Base-by-base conservation (phyloP, 805 yeast species). In the Ogataea ramenticola region DNA sequence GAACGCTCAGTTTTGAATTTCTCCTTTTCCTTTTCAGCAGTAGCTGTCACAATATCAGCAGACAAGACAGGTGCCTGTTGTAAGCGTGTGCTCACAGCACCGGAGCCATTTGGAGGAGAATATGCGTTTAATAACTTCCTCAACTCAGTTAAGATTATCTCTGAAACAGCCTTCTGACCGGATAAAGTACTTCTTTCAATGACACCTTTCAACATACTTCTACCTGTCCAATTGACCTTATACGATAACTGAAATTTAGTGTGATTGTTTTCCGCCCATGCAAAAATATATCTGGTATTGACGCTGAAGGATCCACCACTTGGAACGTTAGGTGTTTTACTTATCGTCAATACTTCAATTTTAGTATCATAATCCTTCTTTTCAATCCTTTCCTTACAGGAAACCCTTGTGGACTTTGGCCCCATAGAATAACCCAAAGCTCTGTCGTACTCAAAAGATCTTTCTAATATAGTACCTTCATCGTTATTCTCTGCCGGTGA, bases 291-390 rank as follows among this genome's bases (percentile, higher is more conserved):
- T 47, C 85, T 71, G 0, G 96, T 86, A 49, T 79, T 72, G 1
- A 89, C 89, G 29, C 75, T 70, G 60, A 93, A 93, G 1, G 86
- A 74, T 36, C 74, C 74, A 4, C 99, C 99, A 54, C 90, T 84
- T 0, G 99, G 99, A 15, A 93, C 98, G 57, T 88, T 93, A 0
- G 99, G 99, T 0, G 99, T 90, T 35, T 66, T 68, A 0, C 91
- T 79, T 2, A 76, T 68, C 36, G 81, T 78, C 2, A 79, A 64
- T 2, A 88, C 79, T 46, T 79, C 73, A 30, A 87, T 75, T 50
- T 72, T 72, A 16, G 70, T 68, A 5, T 74, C 66, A 42, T 70
- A 67, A 54, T 86, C 83, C 53, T 72, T 64, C 39, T 72, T 64
- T 37, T 79, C 75, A 19, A 86, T 69, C 0, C 71, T 66, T 52